Conservation (phyloP, 2,329 filamentous ascomycete genomes). For the Myriosclerotinia duriaeana region DNA sequence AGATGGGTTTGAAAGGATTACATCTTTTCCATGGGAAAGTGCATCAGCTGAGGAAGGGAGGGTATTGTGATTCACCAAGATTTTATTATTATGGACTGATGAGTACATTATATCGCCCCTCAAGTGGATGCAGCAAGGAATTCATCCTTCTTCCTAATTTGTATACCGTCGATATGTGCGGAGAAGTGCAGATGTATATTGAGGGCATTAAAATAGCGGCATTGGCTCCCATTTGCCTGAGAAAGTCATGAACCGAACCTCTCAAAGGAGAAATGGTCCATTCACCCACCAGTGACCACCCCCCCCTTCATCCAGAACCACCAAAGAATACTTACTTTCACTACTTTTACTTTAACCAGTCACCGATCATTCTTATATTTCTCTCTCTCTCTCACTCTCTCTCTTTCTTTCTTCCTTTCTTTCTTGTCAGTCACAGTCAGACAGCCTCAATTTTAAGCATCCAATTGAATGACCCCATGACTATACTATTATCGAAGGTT, state of each 20-base stretch:
- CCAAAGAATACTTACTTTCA: background rate
- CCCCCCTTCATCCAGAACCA: background rate
- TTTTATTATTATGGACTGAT: background rate
- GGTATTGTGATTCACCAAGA: too few species aligned
- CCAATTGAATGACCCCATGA: conserved; percentile 18
- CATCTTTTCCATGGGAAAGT: background rate
- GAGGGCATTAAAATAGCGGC: background rate
- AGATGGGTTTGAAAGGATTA: background rate
- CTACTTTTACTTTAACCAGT: background rate
- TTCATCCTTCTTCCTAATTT: background rate
- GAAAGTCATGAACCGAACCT: too few species aligned
- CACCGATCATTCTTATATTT: background rate
- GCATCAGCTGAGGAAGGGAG: conserved; percentile 9
- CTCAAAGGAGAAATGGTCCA: background rate
- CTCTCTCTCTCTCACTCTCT: too few species aligned
- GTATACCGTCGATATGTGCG: background rate
- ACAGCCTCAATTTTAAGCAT: conserved; percentile 15
- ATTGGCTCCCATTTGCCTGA: background rate
- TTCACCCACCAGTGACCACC: background rate
- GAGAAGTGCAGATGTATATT: background rate
- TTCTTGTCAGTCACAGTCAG: background rate
- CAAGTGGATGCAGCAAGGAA: background rate
- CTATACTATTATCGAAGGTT: background rate
- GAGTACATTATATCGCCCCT: background rate
- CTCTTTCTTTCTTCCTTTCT: background rate